These are phyloP conservation scores for Penicillium sp. DNA, from an alignment of 2,329 filamentous ascomycete genomes.

Conservation along the genomic window DNA sequence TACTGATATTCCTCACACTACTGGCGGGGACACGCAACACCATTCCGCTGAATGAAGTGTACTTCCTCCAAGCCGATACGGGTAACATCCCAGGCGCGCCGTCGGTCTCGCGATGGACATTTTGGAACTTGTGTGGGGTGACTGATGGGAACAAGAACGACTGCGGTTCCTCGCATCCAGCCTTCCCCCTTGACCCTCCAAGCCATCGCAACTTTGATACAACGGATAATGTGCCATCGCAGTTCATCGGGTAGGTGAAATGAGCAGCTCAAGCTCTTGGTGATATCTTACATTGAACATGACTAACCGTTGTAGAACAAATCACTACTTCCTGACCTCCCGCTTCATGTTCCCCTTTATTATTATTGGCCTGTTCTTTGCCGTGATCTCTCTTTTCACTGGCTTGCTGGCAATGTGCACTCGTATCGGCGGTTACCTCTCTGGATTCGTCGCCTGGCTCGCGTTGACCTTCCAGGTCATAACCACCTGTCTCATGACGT, in stretches of 20 bases:
- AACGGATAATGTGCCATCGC: slow-evolving; percentile 54
- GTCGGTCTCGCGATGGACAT: slow-evolving; percentile 79
- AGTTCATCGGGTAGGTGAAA: slow-evolving; percentile 57
- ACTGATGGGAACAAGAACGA: slow-evolving; percentile 57
- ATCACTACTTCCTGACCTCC: slow-evolving; percentile 81
- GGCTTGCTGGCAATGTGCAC: slow-evolving; percentile 56
- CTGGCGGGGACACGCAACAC: slow-evolving; percentile 62
- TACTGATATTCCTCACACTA: slow-evolving; percentile 69
- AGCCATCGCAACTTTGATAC: slow-evolving; percentile 63
- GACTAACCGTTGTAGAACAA: slow-evolving; percentile 47
- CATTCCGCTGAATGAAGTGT: slow-evolving; percentile 71
- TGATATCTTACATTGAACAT: neutral
- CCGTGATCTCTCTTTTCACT: slow-evolving; percentile 49
- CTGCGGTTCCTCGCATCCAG: slow-evolving; percentile 68
- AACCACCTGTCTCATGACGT: slow-evolving; percentile 66
- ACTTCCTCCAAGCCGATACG: slow-evolving; percentile 84
- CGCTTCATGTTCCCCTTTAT: slow-evolving; percentile 93
- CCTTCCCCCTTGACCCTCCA: slow-evolving; percentile 67
- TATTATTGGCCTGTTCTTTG: slow-evolving; percentile 82
- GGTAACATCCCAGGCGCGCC: slow-evolving; percentile 71
- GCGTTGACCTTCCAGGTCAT: slow-evolving; percentile 64
- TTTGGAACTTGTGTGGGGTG: slow-evolving; percentile 78
- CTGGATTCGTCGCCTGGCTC: slow-evolving; percentile 56
- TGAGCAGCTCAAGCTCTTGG: slow-evolving; percentile 1
- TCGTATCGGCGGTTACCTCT: slow-evolving; percentile 56